A percentile compares a stretch with the other conserved stretches of the same genome.
These are phyloP conservation scores for Trametes punicea DNA, from an alignment of 768 basidiomycete genomes.

Conservation along the genomic window DNA sequence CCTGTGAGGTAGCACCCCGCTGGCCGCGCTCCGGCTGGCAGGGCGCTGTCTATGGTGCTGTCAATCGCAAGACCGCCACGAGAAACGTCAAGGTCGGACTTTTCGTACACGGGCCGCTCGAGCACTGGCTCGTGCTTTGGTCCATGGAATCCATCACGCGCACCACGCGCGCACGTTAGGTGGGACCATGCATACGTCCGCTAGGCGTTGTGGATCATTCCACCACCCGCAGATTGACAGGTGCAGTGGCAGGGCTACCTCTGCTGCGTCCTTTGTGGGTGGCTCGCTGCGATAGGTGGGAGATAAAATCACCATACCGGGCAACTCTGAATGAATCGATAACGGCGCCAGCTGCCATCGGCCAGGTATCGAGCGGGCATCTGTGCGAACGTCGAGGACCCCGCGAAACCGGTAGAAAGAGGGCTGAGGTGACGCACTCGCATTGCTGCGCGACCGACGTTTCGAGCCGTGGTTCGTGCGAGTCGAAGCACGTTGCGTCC, in stretches of 20 bases:
- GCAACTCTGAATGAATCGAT: slow-evolving; percentile 7
- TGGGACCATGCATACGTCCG: not conserved
- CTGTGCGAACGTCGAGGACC: slow-evolving; percentile 4
- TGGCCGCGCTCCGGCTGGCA: slow-evolving; percentile 1
- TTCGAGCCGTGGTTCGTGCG: not conserved
- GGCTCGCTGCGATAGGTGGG: slow-evolving; percentile 13
- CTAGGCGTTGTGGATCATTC: not conserved
- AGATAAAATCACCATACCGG: slow-evolving; percentile 8
- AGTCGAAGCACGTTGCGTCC: not conserved
- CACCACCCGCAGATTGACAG: not conserved
- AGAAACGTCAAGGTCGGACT: not conserved
- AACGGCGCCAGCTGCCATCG: not conserved
- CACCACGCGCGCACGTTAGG: not conserved
- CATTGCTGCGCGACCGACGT: not conserved
- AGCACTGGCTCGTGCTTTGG: not conserved
- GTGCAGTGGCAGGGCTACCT: not conserved
- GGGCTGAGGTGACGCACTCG: not conserved
- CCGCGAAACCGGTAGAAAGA: slow-evolving; percentile 1
- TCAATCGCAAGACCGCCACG: not conserved
- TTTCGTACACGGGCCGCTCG: not conserved
- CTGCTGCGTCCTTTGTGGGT: slow-evolving; percentile 12
- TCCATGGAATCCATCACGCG: not conserved
- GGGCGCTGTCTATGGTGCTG: slow-evolving; percentile 11
- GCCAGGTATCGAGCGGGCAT: not conserved
- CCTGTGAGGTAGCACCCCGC: not conserved